A percentile compares a stretch with the other conserved stretches of the same genome.
These are phyloP conservation scores for Stephanodiscus minutulus DNA, from an alignment of 108 stramenopile species.

Conservation along the genomic window DNA sequence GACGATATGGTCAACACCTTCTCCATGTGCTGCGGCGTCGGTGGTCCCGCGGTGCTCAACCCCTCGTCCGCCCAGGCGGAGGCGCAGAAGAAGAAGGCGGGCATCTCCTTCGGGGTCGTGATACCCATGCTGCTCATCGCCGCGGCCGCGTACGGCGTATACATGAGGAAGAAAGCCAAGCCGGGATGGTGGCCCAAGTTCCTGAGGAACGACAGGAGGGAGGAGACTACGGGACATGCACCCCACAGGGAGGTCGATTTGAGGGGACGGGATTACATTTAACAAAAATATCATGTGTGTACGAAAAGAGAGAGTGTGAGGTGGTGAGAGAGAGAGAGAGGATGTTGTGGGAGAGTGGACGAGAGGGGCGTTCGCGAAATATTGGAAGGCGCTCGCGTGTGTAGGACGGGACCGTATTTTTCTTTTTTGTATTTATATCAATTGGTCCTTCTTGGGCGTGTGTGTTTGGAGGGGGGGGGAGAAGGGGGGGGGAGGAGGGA, in stretches of 20 bases:
- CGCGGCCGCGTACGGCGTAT: conserved; percentile 30
- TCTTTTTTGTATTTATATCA: too few relatives aligned
- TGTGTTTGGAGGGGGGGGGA: too few relatives aligned
- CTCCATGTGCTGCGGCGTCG: conserved; percentile 51
- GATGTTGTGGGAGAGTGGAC: too few relatives aligned
- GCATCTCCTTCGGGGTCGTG: conserved; percentile 35
- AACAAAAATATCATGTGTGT: too few relatives aligned
- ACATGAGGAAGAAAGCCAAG: conserved; percentile 49
- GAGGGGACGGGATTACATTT: conserved; percentile 50
- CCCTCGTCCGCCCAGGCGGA: neutral
- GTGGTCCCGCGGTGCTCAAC: conserved; percentile 38
- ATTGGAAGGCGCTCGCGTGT: too few relatives aligned
- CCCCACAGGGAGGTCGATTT: conserved; percentile 53
- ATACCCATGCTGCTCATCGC: conserved; percentile 20
- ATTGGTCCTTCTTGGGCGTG: too few relatives aligned
- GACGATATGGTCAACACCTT: conserved; percentile 19
- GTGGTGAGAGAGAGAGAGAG: too few relatives aligned
- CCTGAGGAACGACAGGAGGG: conserved; percentile 32
- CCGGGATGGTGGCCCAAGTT: conserved; percentile 51
- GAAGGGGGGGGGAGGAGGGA: too few relatives aligned
- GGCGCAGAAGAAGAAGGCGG: conserved; percentile 20
- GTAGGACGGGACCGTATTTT: too few relatives aligned
- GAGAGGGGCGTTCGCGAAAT: neutral
- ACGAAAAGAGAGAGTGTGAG: too few relatives aligned
- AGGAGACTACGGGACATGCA: conserved; percentile 52